phyloP scores from a whole-genome alignment of 257 asterid species.

The Solanum boliviense region DNA sequence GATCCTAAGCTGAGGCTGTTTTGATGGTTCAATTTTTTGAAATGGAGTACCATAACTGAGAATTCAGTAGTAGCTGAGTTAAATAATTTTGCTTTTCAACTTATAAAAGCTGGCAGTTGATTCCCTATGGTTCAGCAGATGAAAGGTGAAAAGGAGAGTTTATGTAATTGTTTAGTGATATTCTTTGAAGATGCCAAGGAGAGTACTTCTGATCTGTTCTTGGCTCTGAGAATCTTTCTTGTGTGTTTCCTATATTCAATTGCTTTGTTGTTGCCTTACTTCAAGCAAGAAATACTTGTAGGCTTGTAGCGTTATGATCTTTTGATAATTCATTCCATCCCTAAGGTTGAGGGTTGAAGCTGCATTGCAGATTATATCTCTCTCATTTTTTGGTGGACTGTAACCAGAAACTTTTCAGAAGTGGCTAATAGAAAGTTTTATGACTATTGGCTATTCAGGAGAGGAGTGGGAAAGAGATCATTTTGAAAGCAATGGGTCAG shows the following conservation, averaged over 20 bases:
- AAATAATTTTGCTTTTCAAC: not conserved
- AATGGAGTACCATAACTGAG: not conserved
- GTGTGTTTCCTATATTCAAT: not conserved
- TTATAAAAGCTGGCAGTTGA: not conserved
- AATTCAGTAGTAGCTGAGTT: not conserved
- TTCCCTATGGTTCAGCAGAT: not conserved
- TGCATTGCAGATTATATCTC: not conserved
- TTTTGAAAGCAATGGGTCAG: slow-evolving; percentile 94
- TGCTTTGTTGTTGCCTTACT: not conserved
- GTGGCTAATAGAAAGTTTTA: not conserved
- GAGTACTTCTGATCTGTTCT: not conserved
- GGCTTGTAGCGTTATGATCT: not conserved
- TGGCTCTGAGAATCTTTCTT: not conserved
- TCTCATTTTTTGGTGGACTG: not conserved
- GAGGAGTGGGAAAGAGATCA: slow-evolving; percentile 65
- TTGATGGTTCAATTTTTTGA: not conserved
- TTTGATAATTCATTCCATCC: not conserved
- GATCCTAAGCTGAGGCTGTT: not conserved
- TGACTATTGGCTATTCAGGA: slow-evolving; percentile 32
- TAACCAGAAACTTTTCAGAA: not conserved
- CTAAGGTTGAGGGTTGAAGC: not conserved
- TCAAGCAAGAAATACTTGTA: not conserved
- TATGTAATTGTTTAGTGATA: not conserved
- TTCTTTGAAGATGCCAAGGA: not conserved
- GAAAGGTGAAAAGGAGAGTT: not conserved